Evolutionary conservation across 306 rosid species (phyloP), one percentile per base, ranked within the genome.

Genomic region (Cyclanthera cordifolia): DNA sequence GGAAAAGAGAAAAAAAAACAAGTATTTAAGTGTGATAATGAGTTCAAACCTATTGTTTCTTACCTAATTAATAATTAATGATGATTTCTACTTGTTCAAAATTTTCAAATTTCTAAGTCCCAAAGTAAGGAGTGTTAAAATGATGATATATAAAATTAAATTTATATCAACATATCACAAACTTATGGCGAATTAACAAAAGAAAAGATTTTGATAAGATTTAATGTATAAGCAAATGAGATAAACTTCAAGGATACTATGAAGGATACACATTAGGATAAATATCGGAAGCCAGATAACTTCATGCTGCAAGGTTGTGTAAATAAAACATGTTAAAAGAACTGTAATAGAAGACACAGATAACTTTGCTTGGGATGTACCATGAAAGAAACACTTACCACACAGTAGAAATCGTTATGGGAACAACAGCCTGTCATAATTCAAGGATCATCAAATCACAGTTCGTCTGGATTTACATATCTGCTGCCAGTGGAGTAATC

Each of bases 231-330:
- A 43, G 70, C 1, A 64, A 64, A 20, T 43, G 51, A n/a, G 34
- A 64, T 64, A 43, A 60, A 64, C 37, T 43, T 64, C 70, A 85
- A 87, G 91, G 99, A 93, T 90, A 93, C 95, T 87, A 80, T 77
- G 85, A 79, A 86, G 99, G 96, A 93, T 93, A 93, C 94, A 79
- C 74, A 69, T 69, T 76, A 69, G 72, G 82, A 76, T 71, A 80
- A 78, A 82, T 71, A 78, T 82, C 85, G 63, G 91, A 82, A 79
- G 82, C 86, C 83, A 79, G 86, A 67, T 71, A 79, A 75, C 85
- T 71, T 79, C 64, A 63, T 76, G 82, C 99, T 90, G 96, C 96
- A 90, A 82, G 77, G 65, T 80, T 67, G 58, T 72, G 80, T 69
- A 82, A 76, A 79, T 66, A 83, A 85, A 83, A 78, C 67, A 76